These are phyloP conservation scores for Candida piceae DNA, from an alignment of 805 yeast genomes.

Conservation along the genomic window DNA sequence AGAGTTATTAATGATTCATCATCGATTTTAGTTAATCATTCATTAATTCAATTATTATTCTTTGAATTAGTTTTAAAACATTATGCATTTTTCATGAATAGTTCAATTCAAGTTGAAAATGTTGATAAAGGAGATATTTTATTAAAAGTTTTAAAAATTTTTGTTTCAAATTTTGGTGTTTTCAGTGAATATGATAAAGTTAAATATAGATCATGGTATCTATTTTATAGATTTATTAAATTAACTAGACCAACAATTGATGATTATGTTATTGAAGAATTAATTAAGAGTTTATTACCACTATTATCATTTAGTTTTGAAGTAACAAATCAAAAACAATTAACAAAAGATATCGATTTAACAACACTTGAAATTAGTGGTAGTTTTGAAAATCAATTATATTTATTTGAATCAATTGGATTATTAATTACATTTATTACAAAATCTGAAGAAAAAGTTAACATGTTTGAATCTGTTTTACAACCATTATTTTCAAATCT, in stretches of 20 bases:
- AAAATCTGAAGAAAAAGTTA: constrained; percentile 37
- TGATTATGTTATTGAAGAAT: constrained; percentile 44
- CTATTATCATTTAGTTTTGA: constrained; percentile 61
- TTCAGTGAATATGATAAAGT: constrained; percentile 72
- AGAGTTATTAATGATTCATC: constrained; percentile 34
- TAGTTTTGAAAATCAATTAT: constrained; percentile 73
- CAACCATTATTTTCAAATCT: constrained; percentile 71
- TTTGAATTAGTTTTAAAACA: constrained; percentile 85
- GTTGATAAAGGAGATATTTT: constrained; percentile 46
- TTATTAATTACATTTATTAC: constrained; percentile 55
- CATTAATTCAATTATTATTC: constrained; percentile 73
- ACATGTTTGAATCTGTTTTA: constrained; percentile 58
- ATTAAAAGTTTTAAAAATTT: constrained; percentile 63
- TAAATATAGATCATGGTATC: constrained; percentile 83
- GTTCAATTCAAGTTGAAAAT: constrained; percentile 34
- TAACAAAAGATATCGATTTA: constrained; percentile 29
- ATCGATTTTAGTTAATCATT: constrained; percentile 54
- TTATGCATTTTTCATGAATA: constrained; percentile 52
- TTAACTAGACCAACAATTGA: constrained; percentile 64
- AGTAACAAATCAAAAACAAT: constrained; percentile 24
- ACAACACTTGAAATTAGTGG: constrained; percentile 45
- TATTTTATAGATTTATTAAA: constrained; percentile 78
- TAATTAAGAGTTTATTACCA: constrained; percentile 57
- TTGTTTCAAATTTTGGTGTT: constrained; percentile 76
- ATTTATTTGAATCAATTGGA: constrained; percentile 84